Evolutionary conservation across 306 rosid genomes (phyloP), one percentile per base, ranked within the genome.

Genomic region (Crataegus laevigata): DNA sequence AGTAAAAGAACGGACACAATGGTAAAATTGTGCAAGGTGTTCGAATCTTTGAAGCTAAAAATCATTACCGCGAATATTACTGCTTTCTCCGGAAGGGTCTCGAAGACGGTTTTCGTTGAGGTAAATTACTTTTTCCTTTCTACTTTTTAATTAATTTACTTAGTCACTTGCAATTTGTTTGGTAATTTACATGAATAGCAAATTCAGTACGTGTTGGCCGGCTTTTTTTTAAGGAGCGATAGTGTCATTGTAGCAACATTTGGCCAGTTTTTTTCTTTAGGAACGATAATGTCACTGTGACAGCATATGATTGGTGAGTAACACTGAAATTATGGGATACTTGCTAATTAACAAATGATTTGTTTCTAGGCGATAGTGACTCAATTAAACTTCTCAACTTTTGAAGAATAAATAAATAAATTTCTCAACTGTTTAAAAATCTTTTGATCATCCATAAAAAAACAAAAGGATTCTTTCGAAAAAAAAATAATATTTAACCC

Each of bases 21-120:
- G 89, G 97, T 90, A 30, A 96, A 92, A 82, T 75, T 96, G 40
- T 96, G 99, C 25, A 87, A 92, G 43, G 94, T 87, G 14, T 92
- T 96, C 26, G 99, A 96, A 81, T 96, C 99, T 54, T 78, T 96
- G 84, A 96, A 90, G 87, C 92, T 96, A 24, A 96, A 91, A 75
- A 84, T 96, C 29, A 82, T 96, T 26, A 90, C 97, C 1, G 92
- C 91, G 12, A 96, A 84, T 55, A 84, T 96, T 40, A 87, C 94
- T 59, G 78, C 92, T 50, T 79, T 92, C 29, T 81, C 97, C 13
- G 99, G 90, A 40, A 85, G 87, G 81, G 91, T 96, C 73, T 68
- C 86, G 79, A 96, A 90, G 80, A 92, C 99, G 3, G 89, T 89
- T 85, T 85, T 96, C 93, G 78, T 96, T 22, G 94, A 96, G 99